phyloP scores from a whole-genome alignment of 2,329 filamentous ascomycete species.

The Botryotinia convoluta region DNA sequence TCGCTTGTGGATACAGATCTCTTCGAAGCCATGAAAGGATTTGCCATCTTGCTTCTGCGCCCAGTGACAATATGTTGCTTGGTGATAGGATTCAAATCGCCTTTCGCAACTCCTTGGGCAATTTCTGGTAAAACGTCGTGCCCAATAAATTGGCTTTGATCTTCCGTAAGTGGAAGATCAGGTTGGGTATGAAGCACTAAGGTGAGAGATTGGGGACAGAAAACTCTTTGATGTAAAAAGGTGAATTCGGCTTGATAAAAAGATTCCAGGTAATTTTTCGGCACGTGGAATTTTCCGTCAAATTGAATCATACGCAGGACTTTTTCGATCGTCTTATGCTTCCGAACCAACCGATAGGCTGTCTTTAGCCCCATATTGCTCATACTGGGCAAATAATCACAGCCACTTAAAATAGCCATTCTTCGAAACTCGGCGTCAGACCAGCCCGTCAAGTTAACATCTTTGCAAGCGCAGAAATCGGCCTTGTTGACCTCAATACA shows the following conservation, averaged over 20 bases:
- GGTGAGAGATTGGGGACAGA: conserved; percentile 68
- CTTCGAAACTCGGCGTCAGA: conserved; percentile 84
- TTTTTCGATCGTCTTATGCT: conserved; percentile 82
- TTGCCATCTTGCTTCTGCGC: conserved; percentile 28
- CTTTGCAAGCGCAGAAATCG: conserved; percentile 84
- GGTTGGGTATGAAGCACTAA: conserved; percentile 74
- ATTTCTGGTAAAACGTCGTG: conserved; percentile 64
- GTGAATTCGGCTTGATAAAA: conserved; percentile 89
- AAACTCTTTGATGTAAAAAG: conserved; percentile 93
- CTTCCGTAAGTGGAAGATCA: conserved; percentile 59
- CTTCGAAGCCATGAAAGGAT: conserved; percentile 26
- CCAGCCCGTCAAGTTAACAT: conserved; percentile 88
- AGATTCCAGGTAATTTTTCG: conserved; percentile 73
- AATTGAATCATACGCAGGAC: conserved; percentile 82
- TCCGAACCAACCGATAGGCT: conserved; percentile 84
- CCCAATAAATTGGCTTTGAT: conserved; percentile 80
- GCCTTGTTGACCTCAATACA: conserved; percentile 88
- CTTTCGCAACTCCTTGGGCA: conserved; percentile 71
- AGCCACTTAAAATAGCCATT: conserved; percentile 96
- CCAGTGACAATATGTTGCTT: conserved; percentile 55
- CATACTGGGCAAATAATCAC: conserved; percentile 89
- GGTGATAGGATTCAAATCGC: conserved; percentile 86
- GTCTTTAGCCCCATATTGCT: conserved; percentile 88
- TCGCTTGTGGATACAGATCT: conserved; percentile 43
- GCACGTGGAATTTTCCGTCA: conserved; percentile 80